Evolutionary conservation across 495 filamentous ascomycete genomes (phyloP), one percentile per base, ranked within the genome.

Genomic region (Xylaria intraflava): DNA sequence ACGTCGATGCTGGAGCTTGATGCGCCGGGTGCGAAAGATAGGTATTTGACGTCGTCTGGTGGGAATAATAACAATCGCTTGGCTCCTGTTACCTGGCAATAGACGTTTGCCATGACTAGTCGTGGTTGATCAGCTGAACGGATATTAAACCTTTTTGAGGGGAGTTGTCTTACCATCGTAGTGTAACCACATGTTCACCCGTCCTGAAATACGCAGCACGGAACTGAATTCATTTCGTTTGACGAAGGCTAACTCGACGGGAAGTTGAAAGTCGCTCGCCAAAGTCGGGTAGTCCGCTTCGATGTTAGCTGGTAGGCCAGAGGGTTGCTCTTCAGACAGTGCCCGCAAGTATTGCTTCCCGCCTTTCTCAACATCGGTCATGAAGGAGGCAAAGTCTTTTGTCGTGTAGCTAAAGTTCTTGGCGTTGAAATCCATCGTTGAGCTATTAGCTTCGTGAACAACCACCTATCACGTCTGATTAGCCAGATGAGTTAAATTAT

Each of bases 161-260:
- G 24, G 38, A 35, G 23, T n/a, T n/a, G 10, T 69, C 78, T 73
- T 69, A 87, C 46, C 86, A 67, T 95, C 89, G 72, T 91, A 95
- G 66, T 96, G 89, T 23, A 95, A 74, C 91, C 90, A 96, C 82
- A 97, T 89, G 23, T 80, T 84, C 3, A 94, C 89, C 0, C 81
- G 83, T 1, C 89, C 88, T 12, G 88, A 91, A 38, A 96, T 83
- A 23, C 90, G 76, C 22, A 95, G 67, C 0, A 89, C 84, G 0
- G 88, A 89, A 62, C 86, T 93, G 62, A 94, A 89, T n/a, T 78
- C 71, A 56, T 83, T 82, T 20, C 80, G 70, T 1, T 63, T 63
- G 2, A 84, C 81, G n/a, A 78, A 67, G 1, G 70, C 68, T 23
- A 95, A 70, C 45, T 82, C 71, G 9, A 76, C 64, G 10, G 90